Base-by-base conservation (phyloP, 257 asterid species). In the Solanum okadae region DNA sequence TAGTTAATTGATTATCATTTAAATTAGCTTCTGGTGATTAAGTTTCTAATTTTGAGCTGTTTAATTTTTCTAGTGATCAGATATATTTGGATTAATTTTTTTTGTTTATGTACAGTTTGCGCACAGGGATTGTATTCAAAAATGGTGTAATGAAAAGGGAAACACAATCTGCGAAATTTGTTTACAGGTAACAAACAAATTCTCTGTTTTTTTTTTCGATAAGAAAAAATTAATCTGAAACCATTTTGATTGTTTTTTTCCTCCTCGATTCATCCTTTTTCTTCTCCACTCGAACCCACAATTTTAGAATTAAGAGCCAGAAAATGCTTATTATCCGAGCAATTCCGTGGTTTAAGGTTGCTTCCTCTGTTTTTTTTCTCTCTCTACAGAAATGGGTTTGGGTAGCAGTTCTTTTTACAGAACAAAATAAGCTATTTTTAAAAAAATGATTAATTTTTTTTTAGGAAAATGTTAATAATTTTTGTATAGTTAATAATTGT, bases 61-160 rank as follows among this genome's bases (percentile, higher is more conserved):
- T 81, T 73, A 10, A 11, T 0, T 14, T 25, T 44, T 49, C 63
- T 1, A 18, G 40, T 81, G 68, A 81, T 81, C 70, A 49, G 3
- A 81, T 77, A 49, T 76, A 5, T 37, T n/a, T 37, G 29, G 6
- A 5, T 27, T 25, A 63, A 6, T 44, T 12, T 71, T 68, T 3
- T 22, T 1, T 20, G 18, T 42, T 20, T n/a, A 3, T 40, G 67
- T 34, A 4, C 91, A 96, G 99, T 96, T 90, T 91, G 99, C 98
- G 0, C 99, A 96, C 88, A 93, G 99, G 89, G 98, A 96, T 73
- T 96, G 99, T 92, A 92, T 96, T 76, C 98, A 95, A 96, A 95
- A 96, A 91, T 96, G 99, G 99, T 96, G 99, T 88, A 77, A 94
- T 77, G 98, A 95, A 91, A 96, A 96, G 88, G 98, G 99, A 63